These are phyloP conservation scores for Ganoderma leucocontextum DNA, from an alignment of 1,284 basidiomycete genomes.

Conservation along the genomic window DNA sequence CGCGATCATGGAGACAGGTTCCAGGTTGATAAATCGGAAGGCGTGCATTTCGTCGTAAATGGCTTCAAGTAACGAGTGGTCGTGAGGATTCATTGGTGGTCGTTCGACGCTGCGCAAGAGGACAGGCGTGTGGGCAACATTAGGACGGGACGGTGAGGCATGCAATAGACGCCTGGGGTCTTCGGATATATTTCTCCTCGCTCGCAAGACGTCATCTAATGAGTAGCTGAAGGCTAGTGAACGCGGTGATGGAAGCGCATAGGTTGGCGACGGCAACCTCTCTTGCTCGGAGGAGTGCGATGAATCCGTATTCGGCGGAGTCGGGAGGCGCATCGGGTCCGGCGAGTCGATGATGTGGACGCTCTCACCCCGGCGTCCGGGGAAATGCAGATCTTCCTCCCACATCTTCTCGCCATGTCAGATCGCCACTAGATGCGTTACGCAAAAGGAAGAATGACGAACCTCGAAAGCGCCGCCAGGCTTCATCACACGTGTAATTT, in stretches of 20 bases:
- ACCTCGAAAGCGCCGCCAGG: slow-evolving; percentile 74
- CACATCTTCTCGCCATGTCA: slow-evolving; percentile 54
- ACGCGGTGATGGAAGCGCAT: slow-evolving; percentile 2
- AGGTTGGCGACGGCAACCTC: not conserved
- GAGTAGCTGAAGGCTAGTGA: slow-evolving; percentile 28
- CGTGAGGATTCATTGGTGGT: slow-evolving; percentile 61
- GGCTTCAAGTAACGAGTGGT: slow-evolving; percentile 67
- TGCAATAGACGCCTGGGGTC: slow-evolving; percentile 18
- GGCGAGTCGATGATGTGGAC: slow-evolving; percentile 25
- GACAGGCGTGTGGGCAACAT: slow-evolving; percentile 18
- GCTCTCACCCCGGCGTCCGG: slow-evolving; percentile 47
- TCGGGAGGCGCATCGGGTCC: slow-evolving; percentile 25
- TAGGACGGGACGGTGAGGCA: slow-evolving; percentile 12
- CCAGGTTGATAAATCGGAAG: slow-evolving; percentile 68
- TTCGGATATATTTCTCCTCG: slow-evolving; percentile 15
- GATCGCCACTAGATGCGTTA: slow-evolving; percentile 6
- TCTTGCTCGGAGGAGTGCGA: slow-evolving; percentile 30
- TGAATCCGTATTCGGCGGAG: slow-evolving; percentile 27
- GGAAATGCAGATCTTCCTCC: slow-evolving; percentile 77
- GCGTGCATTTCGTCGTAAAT: slow-evolving; percentile 76
- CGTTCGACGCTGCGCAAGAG: slow-evolving; percentile 21
- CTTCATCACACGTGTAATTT: slow-evolving; percentile 72
- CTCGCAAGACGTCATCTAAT: slow-evolving; percentile 24
- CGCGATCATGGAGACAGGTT: slow-evolving; percentile 66
- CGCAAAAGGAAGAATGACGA: slow-evolving; percentile 25